Conservation (phyloP, 2,329 filamentous ascomycete species). For the Aspergillus thermomutatus region DNA sequence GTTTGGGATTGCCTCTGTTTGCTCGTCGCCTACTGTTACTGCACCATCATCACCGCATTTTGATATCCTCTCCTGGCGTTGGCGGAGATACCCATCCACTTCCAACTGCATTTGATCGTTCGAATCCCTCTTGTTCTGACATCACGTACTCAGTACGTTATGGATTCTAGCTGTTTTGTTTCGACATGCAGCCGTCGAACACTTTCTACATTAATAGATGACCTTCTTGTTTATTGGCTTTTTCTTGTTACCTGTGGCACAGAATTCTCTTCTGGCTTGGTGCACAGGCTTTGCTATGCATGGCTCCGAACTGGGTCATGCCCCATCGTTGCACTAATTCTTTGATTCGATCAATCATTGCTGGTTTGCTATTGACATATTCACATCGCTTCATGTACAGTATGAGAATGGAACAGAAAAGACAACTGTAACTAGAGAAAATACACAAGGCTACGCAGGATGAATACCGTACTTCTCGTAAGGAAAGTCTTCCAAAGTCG, state of each 20-base stretch:
- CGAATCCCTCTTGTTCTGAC: not conserved
- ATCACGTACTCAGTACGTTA: not conserved
- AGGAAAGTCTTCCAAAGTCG: constrained; percentile 57
- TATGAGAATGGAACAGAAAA: not conserved
- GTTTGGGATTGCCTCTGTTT: not conserved
- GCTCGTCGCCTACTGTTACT: not conserved
- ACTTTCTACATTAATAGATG: no score
- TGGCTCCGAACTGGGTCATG: not conserved
- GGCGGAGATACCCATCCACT: not conserved
- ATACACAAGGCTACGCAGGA: constrained; percentile 12
- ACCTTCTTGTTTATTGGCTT: no score
- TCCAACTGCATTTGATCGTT: not conserved
- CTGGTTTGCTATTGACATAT: not conserved
- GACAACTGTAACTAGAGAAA: not conserved
- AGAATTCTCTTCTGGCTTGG: no score
- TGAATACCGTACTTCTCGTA: constrained; percentile 59
- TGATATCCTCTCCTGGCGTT: not conserved
- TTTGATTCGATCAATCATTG: not conserved
- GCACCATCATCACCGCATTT: not conserved
- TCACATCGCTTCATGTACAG: not conserved
- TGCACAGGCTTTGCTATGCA: not conserved
- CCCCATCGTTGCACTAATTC: not conserved
- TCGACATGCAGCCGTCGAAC: no score
- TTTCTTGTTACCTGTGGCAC: no score
- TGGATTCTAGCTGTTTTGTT: no score